A percentile compares a stretch with the other conserved stretches of the same genome.
These are phyloP conservation scores for Trichoderma sp. DNA, from an alignment of 2,329 filamentous ascomycete species.

Conservation along the genomic window DNA sequence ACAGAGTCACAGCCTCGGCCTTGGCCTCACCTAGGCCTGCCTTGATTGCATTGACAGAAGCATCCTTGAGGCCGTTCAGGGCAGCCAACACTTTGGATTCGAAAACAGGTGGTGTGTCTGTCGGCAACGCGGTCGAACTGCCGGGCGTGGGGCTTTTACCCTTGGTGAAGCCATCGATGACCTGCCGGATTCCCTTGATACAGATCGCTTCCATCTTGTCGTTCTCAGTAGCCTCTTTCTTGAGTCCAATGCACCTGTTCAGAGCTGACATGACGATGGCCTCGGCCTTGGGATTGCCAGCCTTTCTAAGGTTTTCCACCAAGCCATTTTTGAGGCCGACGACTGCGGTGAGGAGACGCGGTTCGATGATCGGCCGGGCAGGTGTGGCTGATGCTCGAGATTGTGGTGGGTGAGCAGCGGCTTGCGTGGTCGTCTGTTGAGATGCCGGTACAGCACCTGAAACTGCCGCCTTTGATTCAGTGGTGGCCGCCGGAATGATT, in stretches of 20 bases:
- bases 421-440: conserved; percentile 21
- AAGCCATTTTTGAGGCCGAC: conserved; percentile 48
- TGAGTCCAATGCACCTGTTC: conserved; percentile 50
- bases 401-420: conserved; percentile 28
- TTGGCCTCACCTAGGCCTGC: conserved; percentile 40
- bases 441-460: conserved; percentile 22
- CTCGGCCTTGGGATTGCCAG: conserved; percentile 43
- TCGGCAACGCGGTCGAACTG: conserved; percentile 26
- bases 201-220: conserved; percentile 48
- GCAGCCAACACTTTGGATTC: conserved; percentile 43
- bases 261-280: conserved; percentile 53
- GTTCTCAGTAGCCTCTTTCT: conserved; percentile 44
- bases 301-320: conserved; percentile 45
- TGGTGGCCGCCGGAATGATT: conserved; percentile 20
- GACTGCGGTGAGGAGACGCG: conserved; percentile 43
- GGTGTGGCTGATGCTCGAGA: conserved; percentile 30
- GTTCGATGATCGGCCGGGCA: conserved; percentile 43
- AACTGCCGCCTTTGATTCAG: conserved; percentile 23
- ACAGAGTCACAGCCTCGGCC: conserved; percentile 48
- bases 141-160: conserved; percentile 37
- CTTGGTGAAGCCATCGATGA: conserved; percentile 45
- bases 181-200: conserved; percentile 42
- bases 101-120: conserved; percentile 32
- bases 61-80: conserved; percentile 46
- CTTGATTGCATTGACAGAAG: conserved; percentile 44